These are phyloP conservation scores for Lindgomyces ingoldianus DNA, from an alignment of 495 filamentous ascomycete genomes.

Conservation along the genomic window DNA sequence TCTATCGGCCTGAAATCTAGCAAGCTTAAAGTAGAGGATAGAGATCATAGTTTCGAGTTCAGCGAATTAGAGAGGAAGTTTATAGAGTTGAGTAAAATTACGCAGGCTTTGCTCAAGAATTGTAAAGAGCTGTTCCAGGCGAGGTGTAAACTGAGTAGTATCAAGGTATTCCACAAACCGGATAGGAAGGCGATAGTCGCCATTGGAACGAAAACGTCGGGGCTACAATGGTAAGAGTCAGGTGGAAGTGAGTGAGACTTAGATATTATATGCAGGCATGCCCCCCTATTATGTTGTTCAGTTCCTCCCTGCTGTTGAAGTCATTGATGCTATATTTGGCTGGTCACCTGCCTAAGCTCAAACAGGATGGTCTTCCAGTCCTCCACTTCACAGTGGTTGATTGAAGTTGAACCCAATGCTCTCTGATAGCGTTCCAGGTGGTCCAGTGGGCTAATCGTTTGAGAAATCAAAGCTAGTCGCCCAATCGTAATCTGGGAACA, in stretches of 20 bases:
- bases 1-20: slow-evolving; percentile 39
- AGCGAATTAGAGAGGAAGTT: slow-evolving; percentile 46
- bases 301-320: too few relatives aligned
- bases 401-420: not conserved
- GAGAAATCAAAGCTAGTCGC: slow-evolving; percentile 30
- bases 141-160: slow-evolving; percentile 24
- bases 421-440: not conserved
- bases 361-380: too few relatives aligned
- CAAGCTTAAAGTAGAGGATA: slow-evolving; percentile 30
- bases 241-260: not conserved
- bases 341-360: too few relatives aligned
- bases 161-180: slow-evolving; percentile 15
- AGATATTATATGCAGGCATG: too few relatives aligned
- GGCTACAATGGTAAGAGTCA: not conserved
- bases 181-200: not conserved
- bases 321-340: too few relatives aligned
- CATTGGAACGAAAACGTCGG: not conserved
- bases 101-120: slow-evolving; percentile 44
- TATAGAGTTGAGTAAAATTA: slow-evolving; percentile 42
- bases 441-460: slow-evolving; percentile 7
- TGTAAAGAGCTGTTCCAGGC: slow-evolving; percentile 45
- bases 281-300: too few relatives aligned
- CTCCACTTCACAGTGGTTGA: not conserved
- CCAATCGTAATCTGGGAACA: slow-evolving; percentile 36
- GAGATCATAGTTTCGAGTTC: slow-evolving; percentile 42